Evolutionary conservation across 2,329 filamentous ascomycete species (phyloP), one percentile per base, ranked within the genome.

Genomic region (Aspergillus sp.): DNA sequence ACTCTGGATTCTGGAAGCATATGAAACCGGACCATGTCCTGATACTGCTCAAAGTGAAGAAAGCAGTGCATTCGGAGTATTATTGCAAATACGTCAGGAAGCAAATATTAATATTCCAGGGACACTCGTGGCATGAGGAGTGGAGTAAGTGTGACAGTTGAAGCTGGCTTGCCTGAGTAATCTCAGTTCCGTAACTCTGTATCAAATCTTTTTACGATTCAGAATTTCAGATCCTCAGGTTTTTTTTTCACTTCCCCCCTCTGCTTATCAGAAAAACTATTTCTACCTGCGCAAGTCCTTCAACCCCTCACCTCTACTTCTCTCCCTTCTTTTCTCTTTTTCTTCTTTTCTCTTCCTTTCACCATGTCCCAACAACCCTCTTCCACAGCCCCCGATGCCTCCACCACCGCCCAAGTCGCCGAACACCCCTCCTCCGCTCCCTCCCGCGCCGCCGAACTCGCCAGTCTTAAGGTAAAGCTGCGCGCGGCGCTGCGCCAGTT

Each of bases 401-500:
- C 72, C 69, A 58, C 73, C 70, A 65, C 72, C 69, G 57, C 74
- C 74, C 67, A 76, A 73, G 67, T 73, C 70, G 57, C 72, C 75
- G 68, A 73, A 73, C 70, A 75, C 67, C 58, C 75, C 73, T 52
- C 75, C 82, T 48, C 77, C 76, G 58, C 73, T 78, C 43, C 77
- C 77, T 60, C 77, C 78, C 64, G 73, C 74, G 56, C 75, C 77
- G 60, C 75, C 76, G 81, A 86, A 84, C 80, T 84, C 79, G 68
- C 81, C 79, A 73, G 77, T 84, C 84, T 87, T 83, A 84, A 84
- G 76, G 78, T 84, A 79, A 89, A 75, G 78, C 83, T 93, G 82
- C 82, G 87, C 72, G 77, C 79, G 66, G 85, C 89, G 59, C 85
- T 98, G 67, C 90, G 90, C 77, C 88, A 92, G 75, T 96, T 91